These are phyloP conservation scores for Phytopythium ostracodes DNA, from an alignment of 352 stramenopile genomes.

Conservation along the genomic window DNA sequence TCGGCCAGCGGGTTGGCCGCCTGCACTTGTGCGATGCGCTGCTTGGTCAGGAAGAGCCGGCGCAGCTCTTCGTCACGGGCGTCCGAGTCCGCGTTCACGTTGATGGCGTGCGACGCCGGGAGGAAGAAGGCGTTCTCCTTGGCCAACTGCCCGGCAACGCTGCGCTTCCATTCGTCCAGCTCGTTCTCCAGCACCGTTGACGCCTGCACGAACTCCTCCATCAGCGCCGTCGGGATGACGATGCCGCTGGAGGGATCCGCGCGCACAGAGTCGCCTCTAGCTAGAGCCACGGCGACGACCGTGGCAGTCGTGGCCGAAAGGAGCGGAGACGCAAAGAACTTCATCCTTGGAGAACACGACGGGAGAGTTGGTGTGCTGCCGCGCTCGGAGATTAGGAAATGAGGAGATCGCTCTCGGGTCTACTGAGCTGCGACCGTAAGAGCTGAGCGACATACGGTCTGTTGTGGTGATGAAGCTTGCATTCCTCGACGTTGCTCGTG, in stretches of 20 bases:
- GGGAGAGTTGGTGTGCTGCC: background rate
- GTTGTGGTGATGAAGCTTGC: background rate
- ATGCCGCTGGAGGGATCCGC: background rate
- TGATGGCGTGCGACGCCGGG: background rate
- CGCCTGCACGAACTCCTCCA: constrained; percentile 44
- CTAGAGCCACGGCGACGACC: background rate
- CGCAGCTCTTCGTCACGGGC: constrained; percentile 39
- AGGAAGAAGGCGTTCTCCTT: constrained; percentile 43
- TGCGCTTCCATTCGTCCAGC: constrained; percentile 47
- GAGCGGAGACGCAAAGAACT: constrained; percentile 1
- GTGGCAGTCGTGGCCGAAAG: constrained; percentile 4
- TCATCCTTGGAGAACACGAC: background rate
- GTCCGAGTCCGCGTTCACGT: background rate
- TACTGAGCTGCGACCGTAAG: background rate
- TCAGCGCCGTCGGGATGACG: constrained; percentile 22
- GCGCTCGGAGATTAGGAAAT: background rate
- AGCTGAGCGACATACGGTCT: background rate
- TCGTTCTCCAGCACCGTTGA: constrained; percentile 33
- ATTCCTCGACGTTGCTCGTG: background rate
- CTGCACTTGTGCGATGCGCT: constrained; percentile 49
- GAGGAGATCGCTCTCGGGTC: background rate
- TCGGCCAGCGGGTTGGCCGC: constrained; percentile 45
- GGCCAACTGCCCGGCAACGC: constrained; percentile 39
- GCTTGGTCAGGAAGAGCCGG: constrained; percentile 60
- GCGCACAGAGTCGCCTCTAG: background rate